Percentiles rank a stretch among this genome's conserved stretches.
Evolutionary conservation across 2,329 filamentous ascomycete genomes (phyloP).

Genomic region (Trichoderma breve): DNA sequence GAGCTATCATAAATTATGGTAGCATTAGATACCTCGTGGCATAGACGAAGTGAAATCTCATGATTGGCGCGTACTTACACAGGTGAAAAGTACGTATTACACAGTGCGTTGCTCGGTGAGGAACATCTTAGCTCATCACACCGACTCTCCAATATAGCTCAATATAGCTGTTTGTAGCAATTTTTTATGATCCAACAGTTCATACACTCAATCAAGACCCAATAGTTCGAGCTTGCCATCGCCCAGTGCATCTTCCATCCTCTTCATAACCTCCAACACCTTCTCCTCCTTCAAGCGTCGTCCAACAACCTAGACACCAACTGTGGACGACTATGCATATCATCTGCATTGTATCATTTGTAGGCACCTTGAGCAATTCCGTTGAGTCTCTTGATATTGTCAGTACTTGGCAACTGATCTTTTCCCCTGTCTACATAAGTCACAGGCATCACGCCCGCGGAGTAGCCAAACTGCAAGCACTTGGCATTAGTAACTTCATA

Average conservation of each 20-base stretch:
- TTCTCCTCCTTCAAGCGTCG: conserved; percentile 54
- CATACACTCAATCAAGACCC: conserved; percentile 42
- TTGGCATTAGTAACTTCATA: neutral
- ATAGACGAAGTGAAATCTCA: neutral
- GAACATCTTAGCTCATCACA: neutral
- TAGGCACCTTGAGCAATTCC: conserved; percentile 80
- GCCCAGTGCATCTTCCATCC: conserved; percentile 32
- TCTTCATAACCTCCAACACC: conserved; percentile 41
- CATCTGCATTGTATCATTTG: conserved; percentile 75
- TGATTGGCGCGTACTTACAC: neutral
- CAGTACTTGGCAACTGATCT: conserved; percentile 63
- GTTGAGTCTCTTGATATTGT: conserved; percentile 65
- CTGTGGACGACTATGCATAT: conserved; percentile 76
- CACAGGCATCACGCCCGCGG: conserved; percentile 77
- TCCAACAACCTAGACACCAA: conserved; percentile 54
- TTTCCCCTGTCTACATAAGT: conserved; percentile 73
- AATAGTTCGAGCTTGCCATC: conserved; percentile 53
- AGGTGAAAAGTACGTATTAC: neutral
- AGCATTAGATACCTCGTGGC: too few relatives aligned
- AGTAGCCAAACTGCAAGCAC: conserved; percentile 71
- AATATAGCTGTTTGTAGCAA: neutral
- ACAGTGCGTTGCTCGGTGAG: neutral
- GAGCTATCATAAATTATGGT: too few relatives aligned
- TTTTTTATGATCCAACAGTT: neutral
- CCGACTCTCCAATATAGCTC: neutral